Conservation (phyloP, 148 eudicot species). For the Diospyros kaki region DNA sequence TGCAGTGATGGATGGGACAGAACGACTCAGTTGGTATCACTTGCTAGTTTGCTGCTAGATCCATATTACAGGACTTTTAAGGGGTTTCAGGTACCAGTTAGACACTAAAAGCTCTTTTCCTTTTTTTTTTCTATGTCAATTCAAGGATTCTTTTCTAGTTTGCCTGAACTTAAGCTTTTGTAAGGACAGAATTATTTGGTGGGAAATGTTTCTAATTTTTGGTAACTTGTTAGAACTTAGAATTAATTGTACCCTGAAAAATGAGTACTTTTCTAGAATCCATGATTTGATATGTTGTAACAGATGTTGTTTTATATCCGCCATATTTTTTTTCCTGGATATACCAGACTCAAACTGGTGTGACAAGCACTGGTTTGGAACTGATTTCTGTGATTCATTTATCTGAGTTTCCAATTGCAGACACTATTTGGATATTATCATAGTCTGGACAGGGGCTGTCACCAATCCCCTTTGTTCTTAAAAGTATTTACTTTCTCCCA, state of each 20-base stretch:
- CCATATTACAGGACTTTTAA: constrained; percentile 92
- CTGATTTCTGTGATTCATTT: constrained; percentile 2
- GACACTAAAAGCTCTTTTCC: not conserved
- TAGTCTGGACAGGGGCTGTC: not conserved
- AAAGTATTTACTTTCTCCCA: not conserved
- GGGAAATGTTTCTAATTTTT: no score
- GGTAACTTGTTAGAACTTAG: no score
- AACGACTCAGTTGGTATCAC: constrained; percentile 89
- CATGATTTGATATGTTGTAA: no score
- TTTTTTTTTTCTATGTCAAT: not conserved
- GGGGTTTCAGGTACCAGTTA: constrained; percentile 82
- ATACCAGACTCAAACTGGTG: not conserved
- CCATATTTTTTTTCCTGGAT: no score
- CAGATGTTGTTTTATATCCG: no score
- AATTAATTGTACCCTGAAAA: no score
- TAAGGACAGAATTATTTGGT: no score
- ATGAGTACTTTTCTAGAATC: no score
- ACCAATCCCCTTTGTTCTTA: not conserved
- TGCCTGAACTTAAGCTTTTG: no score
- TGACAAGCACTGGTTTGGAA: not conserved
- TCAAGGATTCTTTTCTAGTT: no score
- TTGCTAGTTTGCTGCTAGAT: constrained; percentile 89
- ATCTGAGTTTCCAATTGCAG: not conserved
- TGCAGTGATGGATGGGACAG: constrained; percentile 99
- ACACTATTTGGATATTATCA: not conserved